A percentile compares a stretch with the other conserved stretches of the same genome.
Evolutionary conservation across 768 basidiomycete genomes (phyloP).

Genomic region (Kwoniella sp.): DNA sequence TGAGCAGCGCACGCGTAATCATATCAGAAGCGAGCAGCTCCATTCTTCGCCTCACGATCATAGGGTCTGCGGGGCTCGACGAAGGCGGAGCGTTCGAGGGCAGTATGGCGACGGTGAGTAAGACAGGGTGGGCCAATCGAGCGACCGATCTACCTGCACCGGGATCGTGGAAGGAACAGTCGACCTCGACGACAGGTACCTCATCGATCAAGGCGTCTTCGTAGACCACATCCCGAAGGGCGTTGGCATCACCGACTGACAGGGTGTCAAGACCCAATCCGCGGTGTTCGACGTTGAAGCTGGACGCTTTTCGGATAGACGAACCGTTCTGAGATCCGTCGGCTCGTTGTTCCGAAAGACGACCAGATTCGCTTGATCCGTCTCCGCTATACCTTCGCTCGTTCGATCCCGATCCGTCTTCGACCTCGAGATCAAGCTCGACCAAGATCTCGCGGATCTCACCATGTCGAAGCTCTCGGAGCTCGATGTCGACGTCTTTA

Average conservation of each 20-base stretch:
- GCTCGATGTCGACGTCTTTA: constrained; percentile 89
- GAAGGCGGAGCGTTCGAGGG: constrained; percentile 60
- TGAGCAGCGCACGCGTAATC: constrained; percentile 90
- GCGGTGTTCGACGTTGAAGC: constrained; percentile 13
- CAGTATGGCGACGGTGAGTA: constrained; percentile 89
- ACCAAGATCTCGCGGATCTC: constrained; percentile 96
- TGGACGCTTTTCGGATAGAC: constrained; percentile 2
- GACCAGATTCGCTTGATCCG: constrained; percentile 26
- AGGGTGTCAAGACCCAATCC: constrained; percentile 38
- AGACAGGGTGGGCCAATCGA: constrained; percentile 84
- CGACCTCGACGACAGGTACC: constrained; percentile 92
- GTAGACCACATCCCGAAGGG: constrained; percentile 63
- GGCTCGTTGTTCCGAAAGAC: background rate
- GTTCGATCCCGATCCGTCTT: background rate
- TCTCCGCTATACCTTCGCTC: constrained; percentile 30
- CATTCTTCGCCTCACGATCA: constrained; percentile 91
- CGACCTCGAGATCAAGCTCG: constrained; percentile 80
- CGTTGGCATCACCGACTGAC: constrained; percentile 32
- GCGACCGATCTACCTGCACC: constrained; percentile 78
- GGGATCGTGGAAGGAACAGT: constrained; percentile 93
- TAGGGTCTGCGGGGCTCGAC: constrained; percentile 58
- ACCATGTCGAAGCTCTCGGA: constrained; percentile 92
- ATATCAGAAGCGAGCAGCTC: constrained; percentile 95
- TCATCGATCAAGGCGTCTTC: constrained; percentile 96
- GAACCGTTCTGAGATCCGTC: constrained; percentile 5